phyloP scores from a whole-genome alignment of 345 rosid species.

The Aurinia saxatilis region DNA sequence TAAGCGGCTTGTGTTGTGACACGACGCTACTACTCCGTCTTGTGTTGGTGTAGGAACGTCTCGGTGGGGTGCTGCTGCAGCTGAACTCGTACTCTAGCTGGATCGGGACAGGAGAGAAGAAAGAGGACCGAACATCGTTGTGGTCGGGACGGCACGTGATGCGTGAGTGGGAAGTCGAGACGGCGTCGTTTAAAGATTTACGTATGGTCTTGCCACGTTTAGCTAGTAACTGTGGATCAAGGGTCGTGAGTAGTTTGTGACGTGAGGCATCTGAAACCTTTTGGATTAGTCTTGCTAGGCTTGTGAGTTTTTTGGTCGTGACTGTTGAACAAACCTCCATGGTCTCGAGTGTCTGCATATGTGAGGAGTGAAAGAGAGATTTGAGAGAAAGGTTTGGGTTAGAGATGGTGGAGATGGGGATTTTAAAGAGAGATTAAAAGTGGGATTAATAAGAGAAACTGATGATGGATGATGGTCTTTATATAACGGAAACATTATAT shows the following conservation, averaged over 20 bases:
- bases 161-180: slow-evolving; percentile 34
- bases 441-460: slow-evolving; percentile 23
- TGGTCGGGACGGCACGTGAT: slow-evolving; percentile 68
- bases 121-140: slow-evolving; percentile 39
- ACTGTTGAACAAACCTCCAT: slow-evolving; percentile 27
- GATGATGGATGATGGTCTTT: slow-evolving; percentile 23
- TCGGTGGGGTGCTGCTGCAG: slow-evolving; percentile 89
- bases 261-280: slow-evolving; percentile 27
- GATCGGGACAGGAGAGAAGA: slow-evolving; percentile 57
- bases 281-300: slow-evolving; percentile 18
- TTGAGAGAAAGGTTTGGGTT: slow-evolving; percentile 8
- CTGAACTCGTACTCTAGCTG: slow-evolving; percentile 83
- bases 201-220: slow-evolving; percentile 35
- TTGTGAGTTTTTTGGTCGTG: slow-evolving; percentile 30
- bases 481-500: slow-evolving; percentile 20
- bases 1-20: slow-evolving; percentile 19
- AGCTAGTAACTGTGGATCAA: slow-evolving; percentile 18
- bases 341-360: slow-evolving; percentile 13
- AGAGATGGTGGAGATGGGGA: background rate
- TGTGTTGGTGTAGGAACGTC: slow-evolving; percentile 26
- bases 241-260: slow-evolving; percentile 22
- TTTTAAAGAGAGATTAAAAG: slow-evolving; percentile 17
- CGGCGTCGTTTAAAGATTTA: slow-evolving; percentile 25
- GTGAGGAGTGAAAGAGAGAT: background rate
- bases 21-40: slow-evolving; percentile 43